These are phyloP conservation scores for Udeniomyces megalosporus DNA, from an alignment of 768 basidiomycete species.

Conservation along the genomic window DNA sequence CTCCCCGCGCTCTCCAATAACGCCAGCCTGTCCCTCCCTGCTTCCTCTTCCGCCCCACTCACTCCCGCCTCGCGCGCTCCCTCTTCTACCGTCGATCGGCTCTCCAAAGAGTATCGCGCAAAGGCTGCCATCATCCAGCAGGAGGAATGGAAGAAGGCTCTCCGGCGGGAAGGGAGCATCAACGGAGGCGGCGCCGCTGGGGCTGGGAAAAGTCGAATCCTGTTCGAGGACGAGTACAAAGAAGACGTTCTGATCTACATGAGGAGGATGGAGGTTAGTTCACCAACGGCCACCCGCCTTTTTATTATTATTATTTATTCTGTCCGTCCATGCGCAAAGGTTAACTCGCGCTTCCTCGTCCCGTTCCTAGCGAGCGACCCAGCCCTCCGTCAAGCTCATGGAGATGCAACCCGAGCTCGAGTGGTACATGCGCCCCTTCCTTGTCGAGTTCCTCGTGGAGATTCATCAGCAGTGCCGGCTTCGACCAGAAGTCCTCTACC, in stretches of 20 bases:
- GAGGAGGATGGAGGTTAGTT: slow-evolving; percentile 94
- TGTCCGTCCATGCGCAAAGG: slow-evolving; percentile 19
- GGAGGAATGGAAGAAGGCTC: no score
- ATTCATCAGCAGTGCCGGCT: slow-evolving; percentile 95
- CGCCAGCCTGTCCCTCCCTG: no score
- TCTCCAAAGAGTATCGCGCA: no score
- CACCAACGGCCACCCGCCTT: not conserved
- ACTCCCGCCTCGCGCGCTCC: no score
- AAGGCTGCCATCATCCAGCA: no score
- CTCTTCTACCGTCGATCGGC: no score
- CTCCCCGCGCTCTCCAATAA: no score
- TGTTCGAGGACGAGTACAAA: slow-evolving; percentile 87
- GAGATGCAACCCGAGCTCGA: slow-evolving; percentile 97
- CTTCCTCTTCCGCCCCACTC: no score
- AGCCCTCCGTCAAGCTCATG: slow-evolving; percentile 88
- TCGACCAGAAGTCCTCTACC: slow-evolving; percentile 94
- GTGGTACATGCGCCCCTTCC: slow-evolving; percentile 98
- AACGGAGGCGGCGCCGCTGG: not conserved
- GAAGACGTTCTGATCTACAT: slow-evolving; percentile 87
- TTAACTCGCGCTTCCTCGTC: slow-evolving; percentile 5
- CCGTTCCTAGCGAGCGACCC: slow-evolving; percentile 50
- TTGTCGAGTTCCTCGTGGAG: slow-evolving; percentile 97
- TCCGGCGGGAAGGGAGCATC: no score
- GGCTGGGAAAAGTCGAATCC: slow-evolving; percentile 41
- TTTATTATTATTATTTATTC: not conserved